Evolutionary conservation across 2,329 filamentous ascomycete species (phyloP), one percentile per base, ranked within the genome.

Genomic region (Fusarium circinatum): DNA sequence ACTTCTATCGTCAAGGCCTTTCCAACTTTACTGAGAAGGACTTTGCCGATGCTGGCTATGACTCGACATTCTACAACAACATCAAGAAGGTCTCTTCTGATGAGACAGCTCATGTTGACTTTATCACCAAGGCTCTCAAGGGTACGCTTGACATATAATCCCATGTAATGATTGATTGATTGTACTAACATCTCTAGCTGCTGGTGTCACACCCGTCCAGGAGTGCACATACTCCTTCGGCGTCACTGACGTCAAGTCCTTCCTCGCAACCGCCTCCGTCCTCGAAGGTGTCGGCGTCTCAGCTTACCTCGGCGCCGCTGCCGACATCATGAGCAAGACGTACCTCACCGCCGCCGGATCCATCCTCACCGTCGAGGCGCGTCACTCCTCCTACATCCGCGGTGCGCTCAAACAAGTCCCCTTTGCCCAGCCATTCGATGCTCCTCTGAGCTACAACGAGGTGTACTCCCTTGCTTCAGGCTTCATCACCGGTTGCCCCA

Each of bases 261-360:
- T 91, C 81, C 82, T 93, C 1, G 87, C 86, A 8, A 91, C 90
- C 3, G 90, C 88, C 32, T 87, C 87, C 63, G 90, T 93, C 77
- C 83, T 93, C 36, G 87, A 92, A 63, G 91, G 93, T 77, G 86
- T 91, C 38, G 87, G 91, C 15, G 91, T 93, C 83, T 87, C 87
- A 4, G 84, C 91, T 8, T 91, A 90, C 82, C 83, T 92, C 73
- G 90, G 91, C 45, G 90, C 90, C 24, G 90, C 90, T 11, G 86
- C 86, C 30, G 84, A 84, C 62, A 91, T 93, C 78, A 84, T 85
- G 75, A 85, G 85, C 80, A 89, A 89, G 78, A 81, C 83, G 5
- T 91, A 91, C 80, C 84, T 93, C 62, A 79, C 80, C 0, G 88
- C 87, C 4, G 91, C 91, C 5, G 91, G 87, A 22, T 89, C 88